Evolutionary conservation across 2,329 filamentous ascomycete species (phyloP), one percentile per base, ranked within the genome.

Genomic region (Lachnellula willkommii): DNA sequence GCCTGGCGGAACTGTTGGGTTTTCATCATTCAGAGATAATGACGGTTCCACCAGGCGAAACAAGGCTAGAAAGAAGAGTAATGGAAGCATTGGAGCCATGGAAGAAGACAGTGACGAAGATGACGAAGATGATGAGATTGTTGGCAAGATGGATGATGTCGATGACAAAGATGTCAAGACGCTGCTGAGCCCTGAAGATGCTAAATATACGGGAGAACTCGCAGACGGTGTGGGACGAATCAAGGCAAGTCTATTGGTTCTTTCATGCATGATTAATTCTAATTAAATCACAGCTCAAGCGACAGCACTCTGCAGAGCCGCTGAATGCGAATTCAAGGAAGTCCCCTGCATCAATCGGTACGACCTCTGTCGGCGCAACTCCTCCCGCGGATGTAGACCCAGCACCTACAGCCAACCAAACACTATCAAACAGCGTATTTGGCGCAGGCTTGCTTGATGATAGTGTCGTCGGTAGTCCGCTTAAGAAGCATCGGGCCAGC

Each of bases 1-100:
- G 70, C 81, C 89, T 2, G 83, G 84, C n/a, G 91, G 92, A 26
- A 93, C 90, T 0, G 89, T 95, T 48, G 92, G 92, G 37, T 97
- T 96, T 70, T 87, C 90, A 3, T 83, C 89, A 14, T 96, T 96
- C 75, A 84, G 93, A 53, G 91, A 95, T 60, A 78, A 79, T 55
- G 79, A 83, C 42, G 73, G 78, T 15, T 79, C 83, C 53, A 70
- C 77, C 3, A 74, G 77, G 54, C 84, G 84, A 66, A 78, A 78
- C 56, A 86, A 85, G 69, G 71, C 77, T 2, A 75, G 78, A 57
- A 86, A 84, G 72, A 85, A 82, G 75, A 81, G 77, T 66, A 87
- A 81, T 55, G 85, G 83, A 45, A 82, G 79, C 52, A 70, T 71
- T 9, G 74, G 74, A 47, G 77, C 80, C 22, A 89, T 92, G 68